Evolutionary conservation across 257 asterid species (phyloP).

Genomic region (Verbascum thapsus): DNA sequence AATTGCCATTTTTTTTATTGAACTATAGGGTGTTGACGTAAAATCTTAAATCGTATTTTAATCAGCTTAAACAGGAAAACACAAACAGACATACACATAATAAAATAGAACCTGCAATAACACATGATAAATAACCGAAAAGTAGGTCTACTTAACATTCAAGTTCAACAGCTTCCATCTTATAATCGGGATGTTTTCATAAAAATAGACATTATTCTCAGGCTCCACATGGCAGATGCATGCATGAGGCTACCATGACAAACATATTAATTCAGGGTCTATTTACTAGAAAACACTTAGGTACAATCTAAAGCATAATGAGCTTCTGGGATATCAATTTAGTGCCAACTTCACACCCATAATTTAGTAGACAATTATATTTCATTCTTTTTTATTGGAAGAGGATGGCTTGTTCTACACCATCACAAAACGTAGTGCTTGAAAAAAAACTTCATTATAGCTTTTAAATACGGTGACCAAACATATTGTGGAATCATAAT

Average conservation of each 20-base stretch:
- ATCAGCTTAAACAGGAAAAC: no score
- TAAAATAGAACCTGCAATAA: no score
- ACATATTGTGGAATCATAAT: not conserved
- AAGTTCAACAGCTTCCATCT: no score
- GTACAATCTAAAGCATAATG: not conserved
- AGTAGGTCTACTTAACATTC: no score
- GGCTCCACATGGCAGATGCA: no score
- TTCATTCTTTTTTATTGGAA: not conserved
- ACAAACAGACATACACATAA: no score
- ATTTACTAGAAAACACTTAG: not conserved
- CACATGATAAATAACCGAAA: no score
- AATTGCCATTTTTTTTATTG: no score
- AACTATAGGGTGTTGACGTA: no score
- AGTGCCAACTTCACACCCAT: not conserved
- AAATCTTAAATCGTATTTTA: no score
- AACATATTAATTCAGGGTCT: not conserved
- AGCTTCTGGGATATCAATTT: not conserved
- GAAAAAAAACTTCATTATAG: not conserved
- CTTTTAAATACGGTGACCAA: conserved; percentile 12
- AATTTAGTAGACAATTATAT: not conserved
- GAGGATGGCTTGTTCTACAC: not conserved
- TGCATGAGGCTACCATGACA: not conserved
- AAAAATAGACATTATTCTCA: no score
- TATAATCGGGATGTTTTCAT: no score
- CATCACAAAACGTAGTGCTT: not conserved